Conservation (phyloP, 169 alveolate genomes). For the Sarcocystis neurona region DNA sequence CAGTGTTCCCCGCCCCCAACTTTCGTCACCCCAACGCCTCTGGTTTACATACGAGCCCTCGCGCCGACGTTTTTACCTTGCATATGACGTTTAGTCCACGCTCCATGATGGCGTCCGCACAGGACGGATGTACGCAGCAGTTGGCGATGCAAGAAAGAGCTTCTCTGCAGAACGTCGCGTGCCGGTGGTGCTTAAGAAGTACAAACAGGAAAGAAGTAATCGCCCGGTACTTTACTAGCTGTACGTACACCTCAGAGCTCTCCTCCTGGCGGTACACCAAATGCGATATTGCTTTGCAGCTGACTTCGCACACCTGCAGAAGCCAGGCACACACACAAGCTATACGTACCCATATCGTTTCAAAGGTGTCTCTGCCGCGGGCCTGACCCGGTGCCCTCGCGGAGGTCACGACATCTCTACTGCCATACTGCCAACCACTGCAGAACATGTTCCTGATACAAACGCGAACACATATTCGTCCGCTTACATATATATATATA, state of each 20-base stretch:
- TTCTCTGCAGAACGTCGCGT: conserved; percentile 48
- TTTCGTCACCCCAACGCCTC: no score
- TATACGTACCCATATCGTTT: no score
- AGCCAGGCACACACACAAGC: background rate
- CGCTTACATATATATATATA: background rate
- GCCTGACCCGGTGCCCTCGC: no score
- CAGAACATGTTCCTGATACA: no score
- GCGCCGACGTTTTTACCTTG: conserved; percentile 43
- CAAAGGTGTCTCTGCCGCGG: no score
- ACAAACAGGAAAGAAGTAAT: conserved; percentile 63
- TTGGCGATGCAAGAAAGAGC: conserved; percentile 62
- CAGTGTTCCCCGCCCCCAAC: no score
- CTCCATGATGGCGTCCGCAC: conserved; percentile 62
- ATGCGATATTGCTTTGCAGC: conserved; percentile 57
- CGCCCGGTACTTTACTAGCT: conserved; percentile 43
- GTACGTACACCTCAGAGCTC: conserved; percentile 49
- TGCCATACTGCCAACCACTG: no score
- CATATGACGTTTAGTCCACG: conserved; percentile 62
- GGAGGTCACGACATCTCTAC: no score
- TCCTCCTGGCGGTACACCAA: conserved; percentile 57
- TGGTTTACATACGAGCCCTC: no score
- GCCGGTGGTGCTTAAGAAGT: conserved; percentile 49
- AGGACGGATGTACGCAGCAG: conserved; percentile 49
- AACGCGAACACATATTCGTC: background rate
- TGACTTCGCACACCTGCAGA: conserved; percentile 51